Evolutionary conservation across 2,329 filamentous ascomycete genomes (phyloP), one percentile per base, ranked within the genome.

Genomic region (Fusarium solani-melongenae): DNA sequence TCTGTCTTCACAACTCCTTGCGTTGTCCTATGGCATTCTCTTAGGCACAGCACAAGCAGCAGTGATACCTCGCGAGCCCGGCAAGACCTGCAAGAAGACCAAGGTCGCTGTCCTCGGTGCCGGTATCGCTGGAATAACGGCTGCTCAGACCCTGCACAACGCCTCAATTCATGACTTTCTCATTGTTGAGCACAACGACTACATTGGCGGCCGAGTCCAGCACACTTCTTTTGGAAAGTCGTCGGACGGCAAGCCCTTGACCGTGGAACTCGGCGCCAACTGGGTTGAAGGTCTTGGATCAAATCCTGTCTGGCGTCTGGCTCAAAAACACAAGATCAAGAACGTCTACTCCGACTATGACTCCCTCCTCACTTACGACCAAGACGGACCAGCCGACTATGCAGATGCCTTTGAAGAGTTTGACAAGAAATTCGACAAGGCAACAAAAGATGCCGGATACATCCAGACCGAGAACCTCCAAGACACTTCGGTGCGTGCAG

Each of bases 201-300:
- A 87, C 17, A 87, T 93, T 66, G 91, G 92, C 2, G 92, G 92
- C 2, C 87, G 91, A 8, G 86, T 91, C 38, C 81, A 82, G 17
- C 87, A 92, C 67, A 85, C 86, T 0, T 82, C 84, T 0, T 92
- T 92, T 75, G 90, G 91, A 8, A 81, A 83, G 17, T 78, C 81
- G 6, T 33, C 80, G 0, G 82, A 88, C 38, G 89, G 89, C 0
- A 82, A 86, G 0, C 86, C 88, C 0, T 91, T 90, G 67, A 85
- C 83, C 0, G 84, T 93, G 11, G 92, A 93, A 78, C 81, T 92
- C 1, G 92, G 92, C 2, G 91, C 92, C 8, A 93, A 93, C 70
- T 93, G 92, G 92, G 79, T 86, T 0, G 78, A 82, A 6, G 75
- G 69, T 1, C 61, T 71, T 14, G 67, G 64, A 8, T 70, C 72